A percentile compares a stretch with the other conserved stretches of the same genome.
Evolutionary conservation across 2,329 filamentous ascomycete genomes (phyloP).

Genomic region (Botrytis deweyae): DNA sequence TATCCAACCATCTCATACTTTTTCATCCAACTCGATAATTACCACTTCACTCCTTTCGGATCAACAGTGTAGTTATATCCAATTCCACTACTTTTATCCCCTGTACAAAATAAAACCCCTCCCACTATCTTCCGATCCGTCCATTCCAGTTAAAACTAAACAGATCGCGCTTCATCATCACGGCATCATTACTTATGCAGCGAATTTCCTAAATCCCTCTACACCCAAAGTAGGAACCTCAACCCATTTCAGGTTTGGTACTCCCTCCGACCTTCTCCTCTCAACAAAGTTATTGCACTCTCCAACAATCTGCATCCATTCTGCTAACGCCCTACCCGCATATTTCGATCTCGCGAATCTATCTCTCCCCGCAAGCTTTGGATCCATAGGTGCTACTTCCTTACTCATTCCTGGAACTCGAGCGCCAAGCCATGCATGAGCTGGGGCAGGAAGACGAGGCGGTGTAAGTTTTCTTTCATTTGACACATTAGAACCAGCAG

Average conservation of each 20-base stretch:
- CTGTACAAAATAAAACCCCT: slow-evolving; percentile 1
- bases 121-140: not conserved
- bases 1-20: slow-evolving; percentile 1
- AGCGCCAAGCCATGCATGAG: slow-evolving; percentile 61
- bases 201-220: slow-evolving; percentile 55
- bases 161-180: not conserved
- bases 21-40: not conserved
- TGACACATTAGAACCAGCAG: slow-evolving; percentile 19
- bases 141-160: not conserved
- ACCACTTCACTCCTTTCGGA: not conserved
- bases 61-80: not conserved
- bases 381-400: slow-evolving; percentile 34
- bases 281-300: slow-evolving; percentile 84
- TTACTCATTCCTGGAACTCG: slow-evolving; percentile 32
- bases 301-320: slow-evolving; percentile 72
- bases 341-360: slow-evolving; percentile 53
- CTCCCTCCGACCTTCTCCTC: slow-evolving; percentile 70
- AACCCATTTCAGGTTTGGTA: slow-evolving; percentile 63
- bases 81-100: not conserved
- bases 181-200: slow-evolving; percentile 3
- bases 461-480: slow-evolving; percentile 61
- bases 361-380: slow-evolving; percentile 27
- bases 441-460: slow-evolving; percentile 68
- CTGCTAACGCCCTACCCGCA: slow-evolving; percentile 70
- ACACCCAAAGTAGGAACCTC: slow-evolving; percentile 67